phyloP scores from a whole-genome alignment of 345 rosid species.

The Populus euphratica region DNA sequence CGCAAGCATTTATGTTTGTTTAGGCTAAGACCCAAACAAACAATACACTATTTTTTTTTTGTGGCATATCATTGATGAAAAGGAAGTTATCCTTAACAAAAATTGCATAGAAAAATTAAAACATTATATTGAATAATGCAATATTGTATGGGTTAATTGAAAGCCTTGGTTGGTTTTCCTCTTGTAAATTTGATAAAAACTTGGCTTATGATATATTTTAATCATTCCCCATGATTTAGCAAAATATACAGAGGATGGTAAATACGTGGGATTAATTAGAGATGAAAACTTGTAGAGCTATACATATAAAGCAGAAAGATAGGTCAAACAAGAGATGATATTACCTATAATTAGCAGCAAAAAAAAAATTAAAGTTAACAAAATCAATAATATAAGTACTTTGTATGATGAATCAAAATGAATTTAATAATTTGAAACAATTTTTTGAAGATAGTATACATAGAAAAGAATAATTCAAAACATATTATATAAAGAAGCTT shows the following conservation, averaged over 20 bases:
- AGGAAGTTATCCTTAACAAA: constrained; percentile 20
- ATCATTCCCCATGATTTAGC: too few species aligned
- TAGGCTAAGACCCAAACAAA: too few species aligned
- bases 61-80: constrained; percentile 1
- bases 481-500: too few species aligned
- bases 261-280: background rate
- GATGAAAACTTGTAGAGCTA: background rate
- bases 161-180: constrained; percentile 30
- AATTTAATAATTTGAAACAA: too few species aligned
- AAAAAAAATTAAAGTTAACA: background rate
- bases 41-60: too few species aligned
- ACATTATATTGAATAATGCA: constrained; percentile 29
- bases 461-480: too few species aligned
- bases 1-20: too few species aligned
- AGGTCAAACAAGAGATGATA: constrained; percentile 25
- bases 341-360: constrained; percentile 7
- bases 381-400: too few species aligned
- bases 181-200: constrained; percentile 26
- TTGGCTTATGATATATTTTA: constrained; percentile 13
- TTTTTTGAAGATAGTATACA: too few species aligned
- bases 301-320: constrained; percentile 23
- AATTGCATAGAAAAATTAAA: constrained; percentile 29
- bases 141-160: constrained; percentile 25
- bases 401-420: too few species aligned
- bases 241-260: background rate